Conservation (phyloP, 2,329 filamentous ascomycete species). For the Cladosporium sp. region DNA sequence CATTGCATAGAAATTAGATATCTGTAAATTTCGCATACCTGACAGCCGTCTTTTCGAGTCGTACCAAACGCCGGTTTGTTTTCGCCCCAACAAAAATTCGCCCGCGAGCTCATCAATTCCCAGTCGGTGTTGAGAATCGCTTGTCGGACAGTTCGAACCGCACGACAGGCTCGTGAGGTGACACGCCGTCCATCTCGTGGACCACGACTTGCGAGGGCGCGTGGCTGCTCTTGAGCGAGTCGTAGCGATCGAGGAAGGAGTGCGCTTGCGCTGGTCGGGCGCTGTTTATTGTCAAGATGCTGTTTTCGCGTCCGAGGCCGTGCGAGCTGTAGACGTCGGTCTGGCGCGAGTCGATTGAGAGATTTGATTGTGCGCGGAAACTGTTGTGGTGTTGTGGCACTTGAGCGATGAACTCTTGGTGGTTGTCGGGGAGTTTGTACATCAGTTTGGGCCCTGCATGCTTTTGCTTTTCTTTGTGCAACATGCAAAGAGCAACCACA, state of each 20-base stretch:
- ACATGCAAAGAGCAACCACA: slow-evolving; percentile 19
- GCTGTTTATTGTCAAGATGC: slow-evolving; percentile 9
- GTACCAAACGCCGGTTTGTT: not conserved
- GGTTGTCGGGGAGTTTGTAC: slow-evolving; percentile 30
- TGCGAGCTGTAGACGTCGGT: not conserved
- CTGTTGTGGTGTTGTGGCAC: not conserved
- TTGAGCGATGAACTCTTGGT: slow-evolving; percentile 21
- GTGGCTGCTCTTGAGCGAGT: slow-evolving; percentile 15
- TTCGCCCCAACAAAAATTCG: not conserved
- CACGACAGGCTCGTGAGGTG: slow-evolving; percentile 7
- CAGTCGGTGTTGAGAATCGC: slow-evolving; percentile 6
- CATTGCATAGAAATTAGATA: not conserved
- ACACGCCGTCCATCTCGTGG: slow-evolving; percentile 13
- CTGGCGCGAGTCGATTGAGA: slow-evolving; percentile 5
- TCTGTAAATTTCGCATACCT: too few relatives aligned
- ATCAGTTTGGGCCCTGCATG: slow-evolving; percentile 25
- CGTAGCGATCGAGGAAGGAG: slow-evolving; percentile 19
- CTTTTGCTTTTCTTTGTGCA: slow-evolving; percentile 20
- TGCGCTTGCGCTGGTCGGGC: slow-evolving; percentile 14
- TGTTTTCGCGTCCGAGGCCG: not conserved
- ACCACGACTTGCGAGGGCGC: slow-evolving; percentile 8
- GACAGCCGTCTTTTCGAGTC: slow-evolving; percentile 6
- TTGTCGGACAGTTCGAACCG: slow-evolving; percentile 8
- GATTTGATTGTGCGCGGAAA: slow-evolving; percentile 1
- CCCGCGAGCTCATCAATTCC: too few relatives aligned